phyloP scores from a whole-genome alignment of 768 basidiomycete genomes.

The Pulveroboletus frians region DNA sequence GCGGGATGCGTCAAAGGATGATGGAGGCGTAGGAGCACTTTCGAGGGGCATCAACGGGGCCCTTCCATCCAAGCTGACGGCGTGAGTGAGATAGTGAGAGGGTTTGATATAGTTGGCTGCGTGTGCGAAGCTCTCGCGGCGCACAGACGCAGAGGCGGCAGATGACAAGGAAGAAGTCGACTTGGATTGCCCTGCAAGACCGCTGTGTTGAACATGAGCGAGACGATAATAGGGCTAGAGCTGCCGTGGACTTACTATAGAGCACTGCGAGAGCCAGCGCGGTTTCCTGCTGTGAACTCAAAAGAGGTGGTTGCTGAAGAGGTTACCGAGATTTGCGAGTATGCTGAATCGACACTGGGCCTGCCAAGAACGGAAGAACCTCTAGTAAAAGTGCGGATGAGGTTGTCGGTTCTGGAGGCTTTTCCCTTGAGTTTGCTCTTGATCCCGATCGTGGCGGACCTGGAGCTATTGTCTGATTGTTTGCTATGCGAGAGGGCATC shows the following conservation, averaged over 20 bases:
- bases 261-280: slow-evolving; percentile 47
- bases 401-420: slow-evolving; percentile 29
- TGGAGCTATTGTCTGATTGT: slow-evolving; percentile 38
- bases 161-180: slow-evolving; percentile 50
- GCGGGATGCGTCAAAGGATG: slow-evolving; percentile 11
- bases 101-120: slow-evolving; percentile 6
- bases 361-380: slow-evolving; percentile 41
- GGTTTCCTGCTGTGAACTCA: slow-evolving; percentile 49
- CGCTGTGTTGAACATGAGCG: slow-evolving; percentile 32
- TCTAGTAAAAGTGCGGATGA: slow-evolving; percentile 45
- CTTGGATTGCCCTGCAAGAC: slow-evolving; percentile 56
- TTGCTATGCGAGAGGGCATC: slow-evolving; percentile 43
- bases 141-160: slow-evolving; percentile 9
- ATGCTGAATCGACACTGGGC: slow-evolving; percentile 61
- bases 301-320: slow-evolving; percentile 52
- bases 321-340: slow-evolving; percentile 48
- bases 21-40: slow-evolving; percentile 1
- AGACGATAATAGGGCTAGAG: background rate
- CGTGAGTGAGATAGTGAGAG: slow-evolving; percentile 4
- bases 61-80: slow-evolving; percentile 9
- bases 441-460: slow-evolving; percentile 28
- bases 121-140: slow-evolving; percentile 41
- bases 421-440: slow-evolving; percentile 29
- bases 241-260: slow-evolving; percentile 47
- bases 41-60: background rate